Conservation (phyloP, 1,284 basidiomycete species). For the Leucoagaricus sp. region DNA sequence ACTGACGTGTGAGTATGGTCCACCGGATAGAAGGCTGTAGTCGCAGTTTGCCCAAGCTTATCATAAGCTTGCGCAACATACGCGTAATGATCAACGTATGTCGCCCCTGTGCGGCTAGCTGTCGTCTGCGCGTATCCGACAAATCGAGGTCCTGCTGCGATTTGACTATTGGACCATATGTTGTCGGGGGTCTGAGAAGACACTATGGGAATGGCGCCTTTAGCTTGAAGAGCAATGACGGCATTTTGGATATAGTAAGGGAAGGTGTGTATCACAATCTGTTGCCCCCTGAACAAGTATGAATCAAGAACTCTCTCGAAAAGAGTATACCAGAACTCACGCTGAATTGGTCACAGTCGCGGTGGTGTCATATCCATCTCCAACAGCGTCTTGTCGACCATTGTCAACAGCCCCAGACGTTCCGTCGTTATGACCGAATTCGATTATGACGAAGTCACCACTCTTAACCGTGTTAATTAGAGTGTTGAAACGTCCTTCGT, state of each 20-base stretch:
- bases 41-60: slow-evolving; percentile 40
- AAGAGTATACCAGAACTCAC: slow-evolving; percentile 24
- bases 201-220: slow-evolving; percentile 48
- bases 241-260: slow-evolving; percentile 46
- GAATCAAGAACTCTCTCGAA: not conserved
- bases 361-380: slow-evolving; percentile 37
- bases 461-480: slow-evolving; percentile 37
- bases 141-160: slow-evolving; percentile 42
- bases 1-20: slow-evolving; percentile 51
- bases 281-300: slow-evolving; percentile 28
- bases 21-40: slow-evolving; percentile 44
- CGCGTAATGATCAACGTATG: slow-evolving; percentile 48
- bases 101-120: slow-evolving; percentile 38
- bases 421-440: slow-evolving; percentile 50
- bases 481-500: slow-evolving; percentile 44
- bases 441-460: slow-evolving; percentile 44
- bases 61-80: slow-evolving; percentile 45
- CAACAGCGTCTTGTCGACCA: slow-evolving; percentile 39
- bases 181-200: slow-evolving; percentile 52
- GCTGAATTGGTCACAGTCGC: slow-evolving; percentile 33
- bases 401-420: slow-evolving; percentile 35
- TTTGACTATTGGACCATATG: slow-evolving; percentile 39
- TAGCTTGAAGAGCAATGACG: slow-evolving; percentile 41
- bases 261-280: slow-evolving; percentile 40
- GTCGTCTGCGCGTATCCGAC: slow-evolving; percentile 45